Base-by-base conservation (phyloP, 495 filamentous ascomycete species). In the Aspergillus baeticus region DNA sequence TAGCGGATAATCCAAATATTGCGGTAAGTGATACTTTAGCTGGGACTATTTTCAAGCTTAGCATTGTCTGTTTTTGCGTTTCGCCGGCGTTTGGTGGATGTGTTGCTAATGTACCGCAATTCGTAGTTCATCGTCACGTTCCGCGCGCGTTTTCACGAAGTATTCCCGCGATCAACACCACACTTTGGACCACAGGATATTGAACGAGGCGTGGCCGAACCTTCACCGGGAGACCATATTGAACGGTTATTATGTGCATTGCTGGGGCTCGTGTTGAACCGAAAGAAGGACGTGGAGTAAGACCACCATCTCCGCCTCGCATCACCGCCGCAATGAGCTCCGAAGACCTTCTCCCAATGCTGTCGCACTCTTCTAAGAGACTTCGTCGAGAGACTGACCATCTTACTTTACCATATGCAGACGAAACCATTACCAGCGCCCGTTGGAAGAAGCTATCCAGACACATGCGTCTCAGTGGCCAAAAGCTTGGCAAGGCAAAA, bases 261-360 rank as follows among this genome's bases (percentile, higher is more conserved):
- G 41, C 71, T 98, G 18, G 84, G 90, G 26, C 77, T 98, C 66
- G 82, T 96, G 50, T 79, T 98, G 59, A 98, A 98, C 66, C 85
- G 94, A 64, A 98, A 98, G 80, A 96, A 98, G 66, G 89, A 94
- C 77, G 88, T 98, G 64, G 96, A 98, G 94, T 98, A 84, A 74
- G 91, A 78, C 63, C 63, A 63, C 67, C 73, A 69, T 67, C 65
- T 38, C 34, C 13, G 31, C 20, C 20, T 33, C 31, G 17, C 17
- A 17, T 36, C 18, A 50, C 36, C 11, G 14, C 21, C 4, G 18
- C 10, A 39, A 45, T 36, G n/a, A 15, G 17, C 41, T 8, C 35
- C 11, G n/a, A 34, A 26, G 14, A 42, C 36, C 4, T n/a, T 21
- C 26, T 6, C 29, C 31, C 21, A 18, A 29, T 38, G 23, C 43